Base-by-base conservation (phyloP, 1,284 basidiomycete species). In the Stygiomarasmius scandens region DNA sequence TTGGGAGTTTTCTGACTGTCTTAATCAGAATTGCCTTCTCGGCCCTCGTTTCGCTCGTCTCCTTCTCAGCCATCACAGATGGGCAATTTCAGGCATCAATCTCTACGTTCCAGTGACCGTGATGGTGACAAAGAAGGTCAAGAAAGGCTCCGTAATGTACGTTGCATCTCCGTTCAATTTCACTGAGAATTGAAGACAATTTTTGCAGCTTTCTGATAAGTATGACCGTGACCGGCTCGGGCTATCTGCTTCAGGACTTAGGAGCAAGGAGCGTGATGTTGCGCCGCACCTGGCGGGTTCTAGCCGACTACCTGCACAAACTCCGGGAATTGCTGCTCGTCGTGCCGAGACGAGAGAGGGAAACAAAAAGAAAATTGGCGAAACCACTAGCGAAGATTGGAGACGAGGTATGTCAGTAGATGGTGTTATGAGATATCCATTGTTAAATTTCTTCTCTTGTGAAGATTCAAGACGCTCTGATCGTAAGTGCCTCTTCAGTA, bases 61-160 rank as follows among this genome's bases (percentile, higher is more conserved):
- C 77, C 89, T 49, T 83, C 89, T 34, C 90, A 93, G 65, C 89
- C 89, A 29, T 91, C 91, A 44, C 90, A 92, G 74, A 93, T 93
- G 90, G 91, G 92, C 53, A 92, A 92, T 68, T 93, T 92, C 73
- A 89, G 91, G 65, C 91, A 93, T 65, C 91, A 92, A 64, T 89
- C 91, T 22, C 73, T 88, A 62, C 88, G 90, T 56, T 79, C 82
- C 34, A 79, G 77, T 56, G 89, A 90, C 68, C 81, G 86, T 36
- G 86, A 86, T 63, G 74, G 83, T 54, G 87, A 88, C 59, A 77
- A 73, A 63, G 89, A 90, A 63, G 86, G 86, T n/a, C 86, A 89
- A 66, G 89, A 91, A 68, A 77, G 86, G 48, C 74, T 92, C 45
- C 82, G 90, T 62, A 88, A 84, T 74, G 90, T 86, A 64, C 69